Base-by-base conservation (phyloP, 1,284 basidiomycete genomes). In the Schizophyllum commune region DNA sequence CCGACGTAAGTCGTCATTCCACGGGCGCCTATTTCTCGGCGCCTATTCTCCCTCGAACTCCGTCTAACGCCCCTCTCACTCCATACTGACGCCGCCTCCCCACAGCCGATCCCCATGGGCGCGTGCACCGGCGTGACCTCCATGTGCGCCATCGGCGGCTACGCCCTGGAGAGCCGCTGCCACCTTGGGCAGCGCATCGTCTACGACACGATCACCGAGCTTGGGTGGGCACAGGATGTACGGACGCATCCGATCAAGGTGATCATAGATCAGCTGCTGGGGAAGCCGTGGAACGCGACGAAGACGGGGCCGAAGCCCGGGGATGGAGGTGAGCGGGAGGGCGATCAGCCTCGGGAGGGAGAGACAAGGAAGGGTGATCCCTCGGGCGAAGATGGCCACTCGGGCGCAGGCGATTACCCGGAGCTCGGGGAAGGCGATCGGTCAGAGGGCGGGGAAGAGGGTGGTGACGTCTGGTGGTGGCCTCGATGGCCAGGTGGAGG, bases 201-300 rank as follows among this genome's bases (percentile, higher is more conserved):
- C 11, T 98, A 94, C 71, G 95, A 98, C 71, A 94, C 95, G 0
- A 89, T 96, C 32, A 83, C 82, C 8, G 84, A 88, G 69, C 80
- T 91, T 47, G 86, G 87, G 4, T 98, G 96, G 96, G 74, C 78
- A 15, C 83, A 85, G 27, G 84, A 88, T 64, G 71, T 92, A 19
- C 74, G 83, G 57, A 84, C 82, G 56, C 92, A 94, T 70, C 75
- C 82, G 22, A 91, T 94, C 67, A 78, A 76, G 51, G 79, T 84
- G 56, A 73, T 93, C 54, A 85, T 93, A 65, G 80, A 84, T 39
- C 79, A 83, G 58, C 72, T 94, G 15, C 73, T 93, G 11, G 74
- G 78, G 27, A 76, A 83, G 55, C 86, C 91, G 52, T 84, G 86
- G 79, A 55, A 55, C 20, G 53, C 19, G 9, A 21, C 53, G 9